phyloP scores from a whole-genome alignment of 768 basidiomycete genomes.

The Chlorophyllum brunneum region DNA sequence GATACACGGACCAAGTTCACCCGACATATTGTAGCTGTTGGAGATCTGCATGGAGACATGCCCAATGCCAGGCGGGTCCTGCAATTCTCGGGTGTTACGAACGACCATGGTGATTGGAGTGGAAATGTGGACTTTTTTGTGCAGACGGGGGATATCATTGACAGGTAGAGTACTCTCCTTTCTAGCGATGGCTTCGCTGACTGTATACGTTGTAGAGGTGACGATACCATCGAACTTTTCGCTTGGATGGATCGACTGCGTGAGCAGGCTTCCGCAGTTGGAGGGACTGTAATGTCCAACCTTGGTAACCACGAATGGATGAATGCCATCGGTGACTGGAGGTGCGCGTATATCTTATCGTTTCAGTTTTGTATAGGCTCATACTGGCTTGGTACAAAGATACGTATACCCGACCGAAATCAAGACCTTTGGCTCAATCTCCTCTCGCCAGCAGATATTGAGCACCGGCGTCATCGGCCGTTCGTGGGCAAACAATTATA shows the following conservation, averaged over 20 bases:
- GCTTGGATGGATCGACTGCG: conserved; percentile 81
- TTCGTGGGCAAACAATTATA: conserved; percentile 85
- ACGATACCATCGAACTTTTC: conserved; percentile 86
- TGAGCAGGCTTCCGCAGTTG: conserved; percentile 60
- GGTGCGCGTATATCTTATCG: conserved; percentile 6
- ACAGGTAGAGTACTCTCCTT: conserved; percentile 50
- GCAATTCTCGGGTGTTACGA: conserved; percentile 73
- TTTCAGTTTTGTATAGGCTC: not conserved
- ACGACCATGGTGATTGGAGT: conserved; percentile 73
- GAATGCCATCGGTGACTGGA: conserved; percentile 68
- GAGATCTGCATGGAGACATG: conserved; percentile 90
- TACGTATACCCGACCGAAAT: conserved; percentile 85
- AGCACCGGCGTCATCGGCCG: conserved; percentile 74
- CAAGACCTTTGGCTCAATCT: conserved; percentile 72
- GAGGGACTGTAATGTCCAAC: conserved; percentile 72
- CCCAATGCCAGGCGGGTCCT: conserved; percentile 77
- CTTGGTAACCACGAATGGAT: conserved; percentile 98
- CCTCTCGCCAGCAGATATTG: conserved; percentile 68
- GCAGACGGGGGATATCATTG: conserved; percentile 95
- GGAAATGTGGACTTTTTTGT: conserved; percentile 83
- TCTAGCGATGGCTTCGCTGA: not conserved
- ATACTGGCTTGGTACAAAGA: conserved; percentile 33
- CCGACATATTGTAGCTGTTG: conserved; percentile 78
- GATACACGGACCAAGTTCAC: conserved; percentile 28
- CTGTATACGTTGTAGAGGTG: conserved; percentile 49